Conservation (phyloP, 1,284 basidiomycete genomes). For the Porogramme epimiltina region DNA sequence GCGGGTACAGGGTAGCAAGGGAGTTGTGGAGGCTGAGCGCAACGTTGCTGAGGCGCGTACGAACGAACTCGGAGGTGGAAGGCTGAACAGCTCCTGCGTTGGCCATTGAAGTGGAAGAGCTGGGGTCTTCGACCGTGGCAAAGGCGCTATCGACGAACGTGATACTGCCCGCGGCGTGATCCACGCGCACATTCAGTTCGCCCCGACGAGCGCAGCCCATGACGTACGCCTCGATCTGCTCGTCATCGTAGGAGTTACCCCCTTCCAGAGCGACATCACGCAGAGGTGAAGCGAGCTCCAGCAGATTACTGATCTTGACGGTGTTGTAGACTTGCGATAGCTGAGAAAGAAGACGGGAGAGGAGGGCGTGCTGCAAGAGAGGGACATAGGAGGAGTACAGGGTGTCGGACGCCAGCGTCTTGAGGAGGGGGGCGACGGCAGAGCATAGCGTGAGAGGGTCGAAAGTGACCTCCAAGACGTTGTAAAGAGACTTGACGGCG, state of each 20-base stretch:
- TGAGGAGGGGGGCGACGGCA: constrained; percentile 83
- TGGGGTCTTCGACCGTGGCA: constrained; percentile 47
- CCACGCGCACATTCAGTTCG: constrained; percentile 87
- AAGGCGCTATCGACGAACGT: constrained; percentile 85
- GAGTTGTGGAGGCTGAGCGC: constrained; percentile 77
- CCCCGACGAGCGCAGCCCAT: constrained; percentile 91
- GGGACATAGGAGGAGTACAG: constrained; percentile 83
- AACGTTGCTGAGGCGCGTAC: constrained; percentile 76
- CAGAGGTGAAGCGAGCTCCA: constrained; percentile 78
- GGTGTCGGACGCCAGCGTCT: constrained; percentile 57
- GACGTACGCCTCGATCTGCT: constrained; percentile 88
- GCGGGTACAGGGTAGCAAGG: constrained; percentile 52
- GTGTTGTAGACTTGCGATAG: constrained; percentile 94
- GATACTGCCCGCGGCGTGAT: constrained; percentile 88
- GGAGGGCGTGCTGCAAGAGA: constrained; percentile 89
- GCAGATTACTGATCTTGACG: constrained; percentile 79
- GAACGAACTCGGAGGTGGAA: constrained; percentile 68
- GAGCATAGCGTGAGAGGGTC: constrained; percentile 91
- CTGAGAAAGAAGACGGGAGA: constrained; percentile 93
- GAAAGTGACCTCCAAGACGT: constrained; percentile 92
- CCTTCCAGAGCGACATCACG: constrained; percentile 52
- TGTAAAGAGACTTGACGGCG: constrained; percentile 81
- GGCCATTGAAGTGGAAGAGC: constrained; percentile 35
- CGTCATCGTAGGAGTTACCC: constrained; percentile 60
- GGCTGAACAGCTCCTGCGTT: constrained; percentile 62